phyloP scores from a whole-genome alignment of 495 filamentous ascomycete genomes.

The Staphylotrichum longicolle region DNA sequence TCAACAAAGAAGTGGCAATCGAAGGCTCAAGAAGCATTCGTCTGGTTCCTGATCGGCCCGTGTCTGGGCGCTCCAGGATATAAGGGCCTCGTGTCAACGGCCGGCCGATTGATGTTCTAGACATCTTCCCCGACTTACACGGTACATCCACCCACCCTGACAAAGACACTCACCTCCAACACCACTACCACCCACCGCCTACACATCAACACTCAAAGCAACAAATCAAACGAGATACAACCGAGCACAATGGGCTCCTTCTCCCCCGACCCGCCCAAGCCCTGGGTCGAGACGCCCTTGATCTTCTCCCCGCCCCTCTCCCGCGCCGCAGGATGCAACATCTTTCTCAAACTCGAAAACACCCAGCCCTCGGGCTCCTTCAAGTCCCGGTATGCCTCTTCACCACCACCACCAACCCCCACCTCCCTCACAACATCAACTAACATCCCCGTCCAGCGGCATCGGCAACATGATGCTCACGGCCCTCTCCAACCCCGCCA shows the following conservation, averaged over 20 bases:
- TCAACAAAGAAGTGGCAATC: slow-evolving; percentile 13
- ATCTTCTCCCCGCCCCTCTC: slow-evolving; percentile 67
- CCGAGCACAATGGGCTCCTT: slow-evolving; percentile 40
- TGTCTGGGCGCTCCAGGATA: neutral
- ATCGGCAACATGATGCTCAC: slow-evolving; percentile 76
- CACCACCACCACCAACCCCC: neutral
- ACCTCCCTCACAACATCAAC: neutral
- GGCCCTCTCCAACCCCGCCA: slow-evolving; percentile 33
- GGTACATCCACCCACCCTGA: neutral
- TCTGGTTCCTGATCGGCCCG: slow-evolving; percentile 12
- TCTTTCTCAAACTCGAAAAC: slow-evolving; percentile 93
- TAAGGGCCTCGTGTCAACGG: slow-evolving; percentile 5
- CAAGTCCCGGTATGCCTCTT: slow-evolving; percentile 65
- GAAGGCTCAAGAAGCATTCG: neutral
- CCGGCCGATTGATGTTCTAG: neutral
- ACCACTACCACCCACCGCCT: neutral
- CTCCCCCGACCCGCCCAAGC: slow-evolving; percentile 42
- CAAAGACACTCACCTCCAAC: neutral
- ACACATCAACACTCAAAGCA: neutral
- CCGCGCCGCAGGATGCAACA: slow-evolving; percentile 66
- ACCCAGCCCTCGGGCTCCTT: slow-evolving; percentile 92
- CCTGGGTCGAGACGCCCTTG: slow-evolving; percentile 72
- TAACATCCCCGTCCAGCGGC: slow-evolving; percentile 39
- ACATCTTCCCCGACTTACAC: slow-evolving; percentile 5
- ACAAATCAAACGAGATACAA: slow-evolving; percentile 1